phyloP scores from a whole-genome alignment of 192 early-diverging fungal genomes.

The Pilobolus umbonatus region DNA sequence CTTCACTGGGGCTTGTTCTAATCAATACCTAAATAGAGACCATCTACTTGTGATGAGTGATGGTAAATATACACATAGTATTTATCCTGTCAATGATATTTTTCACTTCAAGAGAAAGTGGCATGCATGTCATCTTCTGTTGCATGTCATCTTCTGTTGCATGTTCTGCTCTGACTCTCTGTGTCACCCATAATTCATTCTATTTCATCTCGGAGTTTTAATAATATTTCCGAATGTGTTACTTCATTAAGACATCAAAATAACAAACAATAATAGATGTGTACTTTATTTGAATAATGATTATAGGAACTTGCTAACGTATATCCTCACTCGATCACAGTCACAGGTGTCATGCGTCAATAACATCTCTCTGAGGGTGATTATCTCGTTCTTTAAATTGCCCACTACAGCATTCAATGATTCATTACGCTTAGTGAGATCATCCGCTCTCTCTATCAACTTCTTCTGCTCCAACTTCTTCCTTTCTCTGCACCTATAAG shows the following conservation, averaged over 20 bases:
- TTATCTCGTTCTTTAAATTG: constrained; percentile 16
- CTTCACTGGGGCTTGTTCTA: too few relatives aligned
- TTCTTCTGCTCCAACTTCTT: constrained; percentile 6
- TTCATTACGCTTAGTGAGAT: constrained; percentile 11
- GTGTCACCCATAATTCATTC: not conserved
- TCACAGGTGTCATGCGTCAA: constrained; percentile 20
- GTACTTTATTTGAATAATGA: too few relatives aligned
- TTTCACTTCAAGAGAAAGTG: not conserved
- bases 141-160: too few relatives aligned
- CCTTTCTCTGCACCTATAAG: constrained; percentile 4
- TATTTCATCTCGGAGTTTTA: not conserved
- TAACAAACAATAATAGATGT: too few relatives aligned
- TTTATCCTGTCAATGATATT: constrained; percentile 5
- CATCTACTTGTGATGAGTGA: too few relatives aligned
- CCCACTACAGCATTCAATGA: constrained; percentile 1
- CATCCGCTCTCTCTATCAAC: constrained; percentile 5
- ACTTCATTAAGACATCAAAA: too few relatives aligned
- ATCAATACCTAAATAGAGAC: too few relatives aligned
- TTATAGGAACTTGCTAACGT: constrained; percentile 1
- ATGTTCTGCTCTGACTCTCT: too few relatives aligned
- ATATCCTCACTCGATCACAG: constrained; percentile 13
- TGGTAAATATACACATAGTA: too few relatives aligned
- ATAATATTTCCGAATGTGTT: not conserved
- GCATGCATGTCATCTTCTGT: too few relatives aligned
- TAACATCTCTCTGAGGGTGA: constrained; percentile 13